These are phyloP conservation scores for Lunularia cruciata DNA, from an alignment of 225 moss, liverwort and hornwort genomes.

Conservation along the genomic window DNA sequence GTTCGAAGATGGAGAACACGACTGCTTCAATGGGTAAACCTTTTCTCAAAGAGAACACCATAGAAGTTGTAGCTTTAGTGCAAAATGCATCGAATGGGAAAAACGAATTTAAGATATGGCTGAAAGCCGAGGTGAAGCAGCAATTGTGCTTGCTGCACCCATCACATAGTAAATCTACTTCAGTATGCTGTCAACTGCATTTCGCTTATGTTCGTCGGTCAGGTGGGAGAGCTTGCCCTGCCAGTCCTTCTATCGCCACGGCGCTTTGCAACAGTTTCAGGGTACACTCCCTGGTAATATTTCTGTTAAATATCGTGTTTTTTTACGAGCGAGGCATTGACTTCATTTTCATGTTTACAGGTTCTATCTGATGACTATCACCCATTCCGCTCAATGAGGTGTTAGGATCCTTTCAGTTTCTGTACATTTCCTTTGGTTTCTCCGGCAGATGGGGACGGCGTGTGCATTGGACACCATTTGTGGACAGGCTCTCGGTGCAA, in stretches of 20 bases:
- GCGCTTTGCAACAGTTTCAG: conserved; percentile 12
- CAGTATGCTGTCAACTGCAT: conserved; percentile 8
- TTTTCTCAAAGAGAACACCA: conserved; percentile 3
- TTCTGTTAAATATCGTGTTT: no score
- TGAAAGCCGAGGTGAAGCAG: conserved; percentile 17
- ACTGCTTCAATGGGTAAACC: background rate
- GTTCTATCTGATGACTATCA: no score
- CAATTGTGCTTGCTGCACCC: conserved; percentile 16
- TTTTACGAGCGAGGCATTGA: no score
- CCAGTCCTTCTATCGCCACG: conserved; percentile 13
- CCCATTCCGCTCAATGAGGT: no score
- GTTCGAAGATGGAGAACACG: no score
- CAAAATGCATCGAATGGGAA: background rate
- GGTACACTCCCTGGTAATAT: conserved; percentile 17
- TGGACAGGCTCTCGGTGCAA: conserved; percentile 68
- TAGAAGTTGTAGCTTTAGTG: background rate
- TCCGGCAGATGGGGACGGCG: conserved; percentile 51
- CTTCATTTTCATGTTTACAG: no score
- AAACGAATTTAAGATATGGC: conserved; percentile 1
- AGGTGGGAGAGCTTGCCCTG: conserved; percentile 20
- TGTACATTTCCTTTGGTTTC: no score
- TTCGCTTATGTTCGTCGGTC: conserved; percentile 27
- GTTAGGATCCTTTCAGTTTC: background rate
- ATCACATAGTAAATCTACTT: conserved; percentile 16
- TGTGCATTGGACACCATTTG: conserved; percentile 67